Conservation (phyloP, 257 asterid genomes). For the Fraxinus pennsylvanica region DNA sequence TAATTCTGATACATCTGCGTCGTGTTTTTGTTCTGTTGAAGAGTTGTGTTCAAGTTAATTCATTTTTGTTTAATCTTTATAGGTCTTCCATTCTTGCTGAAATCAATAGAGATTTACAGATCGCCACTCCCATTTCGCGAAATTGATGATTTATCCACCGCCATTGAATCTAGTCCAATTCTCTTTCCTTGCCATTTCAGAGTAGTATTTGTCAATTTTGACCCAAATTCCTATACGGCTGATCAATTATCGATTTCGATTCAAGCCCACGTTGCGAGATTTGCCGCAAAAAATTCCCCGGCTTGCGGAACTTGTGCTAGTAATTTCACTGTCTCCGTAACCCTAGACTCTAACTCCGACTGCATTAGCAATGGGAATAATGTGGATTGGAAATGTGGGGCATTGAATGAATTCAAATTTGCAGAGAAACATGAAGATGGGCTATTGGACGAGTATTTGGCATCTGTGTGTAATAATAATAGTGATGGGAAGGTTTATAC, state of each 20-base stretch:
- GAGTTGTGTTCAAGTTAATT: not conserved
- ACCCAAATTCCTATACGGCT: slow-evolving; percentile 28
- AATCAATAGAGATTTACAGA: slow-evolving; percentile 85
- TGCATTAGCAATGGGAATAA: slow-evolving; percentile 37
- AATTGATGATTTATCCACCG: slow-evolving; percentile 60
- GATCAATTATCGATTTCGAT: slow-evolving; percentile 52
- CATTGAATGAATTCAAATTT: slow-evolving; percentile 42
- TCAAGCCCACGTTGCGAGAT: slow-evolving; percentile 47
- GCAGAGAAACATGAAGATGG: slow-evolving; percentile 42
- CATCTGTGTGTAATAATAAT: slow-evolving; percentile 38
- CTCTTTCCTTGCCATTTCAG: slow-evolving; percentile 73
- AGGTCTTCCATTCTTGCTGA: slow-evolving; percentile 76
- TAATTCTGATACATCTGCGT: not conserved
- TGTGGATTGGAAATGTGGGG: slow-evolving; percentile 61
- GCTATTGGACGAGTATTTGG: slow-evolving; percentile 61
- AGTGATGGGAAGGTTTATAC: slow-evolving; percentile 54
- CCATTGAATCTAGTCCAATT: slow-evolving; percentile 55
- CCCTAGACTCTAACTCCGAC: slow-evolving; percentile 41
- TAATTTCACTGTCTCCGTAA: slow-evolving; percentile 55
- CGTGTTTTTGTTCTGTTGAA: not conserved
- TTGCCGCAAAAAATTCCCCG: slow-evolving; percentile 35
- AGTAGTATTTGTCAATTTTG: slow-evolving; percentile 54
- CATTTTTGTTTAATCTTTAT: slow-evolving; percentile 18
- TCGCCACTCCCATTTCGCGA: slow-evolving; percentile 88
- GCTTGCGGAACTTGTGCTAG: slow-evolving; percentile 64